Percentiles rank a stretch among this genome's conserved stretches.
Evolutionary conservation across 208 protist species (phyloP).

Genomic region (Acanthamoeba lenticulata): DNA sequence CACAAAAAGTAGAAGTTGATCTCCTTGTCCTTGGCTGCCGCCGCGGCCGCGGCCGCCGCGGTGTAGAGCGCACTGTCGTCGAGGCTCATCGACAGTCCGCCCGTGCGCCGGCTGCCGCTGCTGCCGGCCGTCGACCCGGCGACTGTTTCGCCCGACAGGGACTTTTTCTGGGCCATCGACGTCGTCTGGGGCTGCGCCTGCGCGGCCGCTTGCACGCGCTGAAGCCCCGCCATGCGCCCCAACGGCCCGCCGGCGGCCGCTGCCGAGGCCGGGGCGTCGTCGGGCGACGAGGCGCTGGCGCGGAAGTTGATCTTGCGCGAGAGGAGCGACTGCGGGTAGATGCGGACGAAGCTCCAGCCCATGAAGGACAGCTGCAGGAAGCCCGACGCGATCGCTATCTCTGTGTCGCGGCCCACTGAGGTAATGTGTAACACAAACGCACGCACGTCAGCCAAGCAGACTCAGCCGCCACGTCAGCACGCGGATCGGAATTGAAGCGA

Average conservation of each 20-base stretch:
- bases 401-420: background rate
- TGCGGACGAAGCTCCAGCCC: constrained; percentile 14
- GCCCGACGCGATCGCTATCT: constrained; percentile 13
- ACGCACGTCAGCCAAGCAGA: background rate
- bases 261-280: too few species aligned
- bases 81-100: background rate
- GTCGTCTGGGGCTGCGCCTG: too few species aligned
- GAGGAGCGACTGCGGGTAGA: background rate
- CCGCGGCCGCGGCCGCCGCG: background rate
- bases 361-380: constrained; percentile 26
- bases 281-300: too few species aligned
- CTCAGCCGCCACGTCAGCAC: too few species aligned
- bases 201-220: too few species aligned
- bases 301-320: constrained; percentile 28
- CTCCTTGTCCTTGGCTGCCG: background rate
- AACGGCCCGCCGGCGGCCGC: background rate
- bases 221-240: too few species aligned
- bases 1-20: constrained; percentile 29
- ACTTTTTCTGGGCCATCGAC: too few species aligned
- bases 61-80: background rate
- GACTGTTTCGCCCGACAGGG: too few species aligned
- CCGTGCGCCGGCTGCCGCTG: background rate
- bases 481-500: background rate
- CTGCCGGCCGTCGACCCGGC: too few species aligned
- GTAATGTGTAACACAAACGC: background rate